These are phyloP conservation scores for Globisporangium acanthophoron DNA, from an alignment of 352 stramenopile species.

Conservation along the genomic window DNA sequence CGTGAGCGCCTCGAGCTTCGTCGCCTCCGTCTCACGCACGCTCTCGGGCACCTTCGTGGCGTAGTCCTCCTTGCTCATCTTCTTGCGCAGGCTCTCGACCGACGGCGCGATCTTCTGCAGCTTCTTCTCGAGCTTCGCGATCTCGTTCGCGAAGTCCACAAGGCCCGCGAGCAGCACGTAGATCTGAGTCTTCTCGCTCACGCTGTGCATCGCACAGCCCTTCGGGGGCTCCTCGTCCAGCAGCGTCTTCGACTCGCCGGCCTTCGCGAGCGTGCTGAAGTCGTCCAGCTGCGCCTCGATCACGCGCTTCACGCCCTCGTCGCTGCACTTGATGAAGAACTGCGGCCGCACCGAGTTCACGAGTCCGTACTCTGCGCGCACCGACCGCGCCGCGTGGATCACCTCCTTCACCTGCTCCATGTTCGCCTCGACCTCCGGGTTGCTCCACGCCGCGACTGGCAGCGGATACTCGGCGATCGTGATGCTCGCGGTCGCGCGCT, in stretches of 20 bases:
- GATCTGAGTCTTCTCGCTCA: conserved; percentile 93
- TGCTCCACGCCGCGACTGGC: conserved; percentile 72
- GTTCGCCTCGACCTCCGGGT: conserved; percentile 84
- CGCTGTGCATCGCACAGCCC: conserved; percentile 89
- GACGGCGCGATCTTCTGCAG: conserved; percentile 74
- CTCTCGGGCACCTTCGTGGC: conserved; percentile 71
- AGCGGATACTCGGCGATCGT: conserved; percentile 79
- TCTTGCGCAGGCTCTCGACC: conserved; percentile 70
- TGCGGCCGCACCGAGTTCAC: conserved; percentile 73
- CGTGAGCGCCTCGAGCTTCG: conserved; percentile 71
- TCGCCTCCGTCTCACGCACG: conserved; percentile 70
- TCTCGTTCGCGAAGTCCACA: conserved; percentile 88
- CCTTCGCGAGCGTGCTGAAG: conserved; percentile 94
- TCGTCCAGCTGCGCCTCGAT: conserved; percentile 88
- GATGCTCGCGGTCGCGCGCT: conserved; percentile 63
- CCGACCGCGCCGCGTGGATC: conserved; percentile 94
- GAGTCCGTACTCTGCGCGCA: conserved; percentile 85
- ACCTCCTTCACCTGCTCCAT: conserved; percentile 94
- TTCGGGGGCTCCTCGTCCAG: conserved; percentile 75
- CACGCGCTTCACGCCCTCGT: conserved; percentile 64
- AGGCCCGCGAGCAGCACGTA: conserved; percentile 81
- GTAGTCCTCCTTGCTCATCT: conserved; percentile 79
- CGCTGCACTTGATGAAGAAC: conserved; percentile 89
- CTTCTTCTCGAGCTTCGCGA: conserved; percentile 89
- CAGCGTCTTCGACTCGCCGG: conserved; percentile 87